phyloP scores from a whole-genome alignment of 228 moss, liverwort and hornwort species.

The Sphagnum fallax region DNA sequence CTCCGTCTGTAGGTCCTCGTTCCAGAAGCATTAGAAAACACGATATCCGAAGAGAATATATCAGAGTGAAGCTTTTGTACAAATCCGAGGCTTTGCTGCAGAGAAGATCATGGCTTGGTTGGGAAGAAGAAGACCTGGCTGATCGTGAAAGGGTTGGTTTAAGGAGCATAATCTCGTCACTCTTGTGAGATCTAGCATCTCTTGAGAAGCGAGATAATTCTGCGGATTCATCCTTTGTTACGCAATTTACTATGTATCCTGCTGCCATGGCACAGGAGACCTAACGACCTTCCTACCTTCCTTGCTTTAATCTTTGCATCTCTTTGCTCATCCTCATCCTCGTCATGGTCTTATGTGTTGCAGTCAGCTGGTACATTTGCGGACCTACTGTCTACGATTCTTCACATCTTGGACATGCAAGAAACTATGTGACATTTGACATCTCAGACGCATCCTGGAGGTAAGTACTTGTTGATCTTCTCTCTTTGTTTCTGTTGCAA shows the following conservation, averaged over 20 bases:
- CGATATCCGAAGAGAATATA: too few relatives aligned
- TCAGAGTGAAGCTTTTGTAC: too few relatives aligned
- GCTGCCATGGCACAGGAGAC: neutral
- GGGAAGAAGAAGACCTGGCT: too few relatives aligned
- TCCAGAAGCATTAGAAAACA: too few relatives aligned
- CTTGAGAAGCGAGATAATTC: neutral
- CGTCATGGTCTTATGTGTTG: constrained; percentile 8
- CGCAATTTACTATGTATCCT: neutral
- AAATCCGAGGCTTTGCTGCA: too few relatives aligned
- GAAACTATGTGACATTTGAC: constrained; percentile 93
- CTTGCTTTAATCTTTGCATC: too few relatives aligned
- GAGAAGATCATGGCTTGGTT: too few relatives aligned
- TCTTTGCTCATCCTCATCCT: neutral
- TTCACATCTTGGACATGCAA: constrained; percentile 84
- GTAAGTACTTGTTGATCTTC: constrained; percentile 16
- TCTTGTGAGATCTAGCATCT: neutral
- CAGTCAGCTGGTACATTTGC: constrained; percentile 98
- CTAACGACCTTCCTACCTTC: too few relatives aligned
- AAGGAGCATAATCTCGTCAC: too few relatives aligned
- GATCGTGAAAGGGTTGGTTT: neutral
- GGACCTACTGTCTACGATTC: constrained; percentile 98
- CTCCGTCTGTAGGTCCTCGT: neutral
- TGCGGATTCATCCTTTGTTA: neutral
- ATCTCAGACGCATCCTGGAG: constrained; percentile 88
- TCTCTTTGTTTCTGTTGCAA: neutral